These are phyloP conservation scores for Taiwanofungus camphoratus DNA, from an alignment of 1,284 basidiomycete species.

Conservation along the genomic window DNA sequence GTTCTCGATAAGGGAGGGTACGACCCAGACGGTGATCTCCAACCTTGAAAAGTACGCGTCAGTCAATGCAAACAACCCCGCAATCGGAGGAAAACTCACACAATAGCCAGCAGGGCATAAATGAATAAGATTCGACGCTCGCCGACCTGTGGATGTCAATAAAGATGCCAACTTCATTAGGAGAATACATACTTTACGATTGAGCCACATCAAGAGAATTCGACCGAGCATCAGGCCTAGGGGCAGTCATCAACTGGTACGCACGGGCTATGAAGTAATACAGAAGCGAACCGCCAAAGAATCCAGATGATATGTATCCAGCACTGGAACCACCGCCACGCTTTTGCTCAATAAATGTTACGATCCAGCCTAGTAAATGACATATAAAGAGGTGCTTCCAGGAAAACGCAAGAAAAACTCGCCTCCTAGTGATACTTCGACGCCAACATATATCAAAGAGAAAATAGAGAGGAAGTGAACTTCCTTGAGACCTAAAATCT, in stretches of 20 bases:
- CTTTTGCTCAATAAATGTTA: slow-evolving; percentile 43
- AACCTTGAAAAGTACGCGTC: slow-evolving; percentile 31
- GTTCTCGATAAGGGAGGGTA: slow-evolving; percentile 45
- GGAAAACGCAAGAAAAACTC: slow-evolving; percentile 7
- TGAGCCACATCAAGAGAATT: slow-evolving; percentile 51
- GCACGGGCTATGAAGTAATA: too few species aligned
- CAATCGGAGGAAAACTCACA: slow-evolving; percentile 30
- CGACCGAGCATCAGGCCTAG: slow-evolving; percentile 56
- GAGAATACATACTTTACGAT: slow-evolving; percentile 38
- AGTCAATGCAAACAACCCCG: background rate
- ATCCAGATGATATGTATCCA: slow-evolving; percentile 34
- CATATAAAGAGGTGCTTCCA: background rate
- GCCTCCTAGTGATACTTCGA: slow-evolving; percentile 64
- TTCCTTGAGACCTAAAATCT: slow-evolving; percentile 47
- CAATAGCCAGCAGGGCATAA: slow-evolving; percentile 46
- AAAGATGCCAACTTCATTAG: too few species aligned
- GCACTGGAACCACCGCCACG: slow-evolving; percentile 28
- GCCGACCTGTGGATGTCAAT: slow-evolving; percentile 37
- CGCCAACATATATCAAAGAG: slow-evolving; percentile 62
- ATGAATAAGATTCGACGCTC: slow-evolving; percentile 48
- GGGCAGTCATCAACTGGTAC: too few species aligned
- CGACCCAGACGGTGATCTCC: slow-evolving; percentile 59
- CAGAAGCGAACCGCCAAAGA: slow-evolving; percentile 27
- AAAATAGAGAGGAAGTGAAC: slow-evolving; percentile 60
- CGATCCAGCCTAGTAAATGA: slow-evolving; percentile 46